Conservation (phyloP, 371 early-diverging fungal genomes). For the Circinella minor region DNA sequence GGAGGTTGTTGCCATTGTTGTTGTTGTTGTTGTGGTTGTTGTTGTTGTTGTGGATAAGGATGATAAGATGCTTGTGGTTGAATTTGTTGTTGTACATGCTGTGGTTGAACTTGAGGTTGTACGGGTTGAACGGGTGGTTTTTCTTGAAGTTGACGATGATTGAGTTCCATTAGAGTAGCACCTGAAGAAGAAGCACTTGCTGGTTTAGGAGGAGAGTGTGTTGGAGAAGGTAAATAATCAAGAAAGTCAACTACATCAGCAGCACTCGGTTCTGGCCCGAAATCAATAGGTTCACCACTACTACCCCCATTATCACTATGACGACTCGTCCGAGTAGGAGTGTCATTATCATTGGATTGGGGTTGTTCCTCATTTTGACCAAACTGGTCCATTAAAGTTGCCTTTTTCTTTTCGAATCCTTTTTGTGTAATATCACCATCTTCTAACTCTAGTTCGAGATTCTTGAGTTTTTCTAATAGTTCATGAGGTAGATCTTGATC, state of each 20-base stretch:
- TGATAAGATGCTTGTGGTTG: neutral
- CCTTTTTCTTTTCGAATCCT: conserved; percentile 69
- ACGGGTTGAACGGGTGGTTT: neutral
- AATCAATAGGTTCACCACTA: conserved; percentile 15
- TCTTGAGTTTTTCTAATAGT: conserved; percentile 54
- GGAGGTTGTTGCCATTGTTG: conserved; percentile 17
- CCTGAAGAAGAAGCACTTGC: conserved; percentile 12
- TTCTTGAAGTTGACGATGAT: conserved; percentile 27
- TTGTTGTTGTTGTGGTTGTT: conserved; percentile 11
- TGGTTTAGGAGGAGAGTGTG: conserved; percentile 43
- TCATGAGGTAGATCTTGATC: conserved; percentile 49
- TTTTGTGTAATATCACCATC: conserved; percentile 77
- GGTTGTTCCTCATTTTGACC: conserved; percentile 12
- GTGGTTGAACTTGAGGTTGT: conserved; percentile 14
- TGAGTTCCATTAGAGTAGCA: conserved; percentile 32
- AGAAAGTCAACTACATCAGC: conserved; percentile 57
- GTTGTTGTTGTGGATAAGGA: conserved; percentile 19
- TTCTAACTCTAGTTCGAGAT: conserved; percentile 62
- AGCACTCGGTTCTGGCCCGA: conserved; percentile 55
- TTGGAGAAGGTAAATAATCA: conserved; percentile 54
- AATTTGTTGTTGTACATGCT: conserved; percentile 7
- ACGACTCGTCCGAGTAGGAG: too few relatives aligned
- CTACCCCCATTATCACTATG: too few relatives aligned
- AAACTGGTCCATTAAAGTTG: conserved; percentile 40
- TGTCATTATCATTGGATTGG: neutral